Percentiles rank a stretch among this genome's conserved stretches.
Evolutionary conservation across 768 basidiomycete genomes (phyloP).

Genomic region (Trametes gibbosa): DNA sequence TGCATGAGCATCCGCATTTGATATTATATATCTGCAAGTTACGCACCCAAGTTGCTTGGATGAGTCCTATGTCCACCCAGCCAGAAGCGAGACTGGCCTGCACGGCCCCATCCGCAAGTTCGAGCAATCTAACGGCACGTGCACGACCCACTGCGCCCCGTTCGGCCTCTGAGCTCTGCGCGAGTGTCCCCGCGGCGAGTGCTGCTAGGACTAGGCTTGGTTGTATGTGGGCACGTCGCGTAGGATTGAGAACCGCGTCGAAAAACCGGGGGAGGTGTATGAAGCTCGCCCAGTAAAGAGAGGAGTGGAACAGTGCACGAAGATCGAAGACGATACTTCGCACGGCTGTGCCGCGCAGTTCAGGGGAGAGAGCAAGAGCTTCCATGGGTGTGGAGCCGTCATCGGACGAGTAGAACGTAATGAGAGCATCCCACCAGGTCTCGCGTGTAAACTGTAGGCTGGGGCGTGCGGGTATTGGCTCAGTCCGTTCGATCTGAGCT

Average conservation of each 20-base stretch:
- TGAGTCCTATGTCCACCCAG: constrained; percentile 71
- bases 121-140: constrained; percentile 57
- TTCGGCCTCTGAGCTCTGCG: constrained; percentile 65
- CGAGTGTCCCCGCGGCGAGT: constrained; percentile 61
- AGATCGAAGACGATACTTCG: constrained; percentile 51
- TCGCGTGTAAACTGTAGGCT: constrained; percentile 65
- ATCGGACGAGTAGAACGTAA: constrained; percentile 45
- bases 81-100: constrained; percentile 69
- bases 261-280: constrained; percentile 71
- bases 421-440: constrained; percentile 80
- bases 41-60: constrained; percentile 60
- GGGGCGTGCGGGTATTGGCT: constrained; percentile 40
- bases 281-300: constrained; percentile 72
- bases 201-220: constrained; percentile 63
- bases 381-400: not conserved
- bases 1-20: not conserved
- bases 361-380: not conserved
- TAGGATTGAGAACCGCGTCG: constrained; percentile 50
- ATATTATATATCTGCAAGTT: not conserved
- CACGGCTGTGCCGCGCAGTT: constrained; percentile 44
- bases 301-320: constrained; percentile 60
- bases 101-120: constrained; percentile 65
- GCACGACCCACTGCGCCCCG: constrained; percentile 45
- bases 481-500: not conserved
- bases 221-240: constrained; percentile 52